These are phyloP conservation scores for Fusarium floridanum DNA, from an alignment of 2,329 filamentous ascomycete genomes.

Conservation along the genomic window DNA sequence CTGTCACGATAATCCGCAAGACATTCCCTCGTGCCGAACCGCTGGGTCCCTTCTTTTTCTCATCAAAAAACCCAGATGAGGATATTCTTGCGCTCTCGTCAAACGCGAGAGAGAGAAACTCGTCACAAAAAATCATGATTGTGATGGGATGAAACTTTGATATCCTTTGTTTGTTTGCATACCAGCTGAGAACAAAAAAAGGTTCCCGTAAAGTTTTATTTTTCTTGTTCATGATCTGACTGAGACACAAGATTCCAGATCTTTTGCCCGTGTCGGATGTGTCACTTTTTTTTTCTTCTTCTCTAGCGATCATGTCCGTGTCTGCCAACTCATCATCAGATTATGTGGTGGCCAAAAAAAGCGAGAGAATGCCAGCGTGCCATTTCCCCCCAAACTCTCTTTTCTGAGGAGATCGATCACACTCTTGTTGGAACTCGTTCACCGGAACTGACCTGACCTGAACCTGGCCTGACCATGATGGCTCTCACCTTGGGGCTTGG, in stretches of 20 bases:
- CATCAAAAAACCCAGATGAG: conserved; percentile 36
- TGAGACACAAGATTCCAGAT: conserved; percentile 10
- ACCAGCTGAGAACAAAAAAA: neutral
- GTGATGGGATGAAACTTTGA: neutral
- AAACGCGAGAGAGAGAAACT: conserved; percentile 2
- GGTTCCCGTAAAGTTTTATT: neutral
- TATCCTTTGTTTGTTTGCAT: conserved; percentile 7
- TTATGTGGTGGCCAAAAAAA: neutral
- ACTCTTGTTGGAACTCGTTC: conserved; percentile 20
- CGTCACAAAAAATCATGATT: neutral
- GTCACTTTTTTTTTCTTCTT: neutral
- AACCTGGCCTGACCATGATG: conserved; percentile 3
- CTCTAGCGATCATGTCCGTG: neutral
- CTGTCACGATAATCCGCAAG: conserved; percentile 42
- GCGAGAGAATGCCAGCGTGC: neutral
- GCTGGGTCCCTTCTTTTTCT: conserved; percentile 5
- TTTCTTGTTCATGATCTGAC: neutral
- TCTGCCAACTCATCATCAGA: neutral
- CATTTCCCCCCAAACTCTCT: neutral
- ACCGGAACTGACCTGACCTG: conserved; percentile 6
- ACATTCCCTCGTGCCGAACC: conserved; percentile 40
- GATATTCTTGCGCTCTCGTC: conserved; percentile 44
- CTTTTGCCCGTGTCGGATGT: conserved; percentile 1
- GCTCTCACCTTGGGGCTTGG: conserved; percentile 2
- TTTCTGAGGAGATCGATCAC: neutral